Base-by-base conservation (phyloP, 2,329 filamentous ascomycete species). In the Nigrospora osmanthi region DNA sequence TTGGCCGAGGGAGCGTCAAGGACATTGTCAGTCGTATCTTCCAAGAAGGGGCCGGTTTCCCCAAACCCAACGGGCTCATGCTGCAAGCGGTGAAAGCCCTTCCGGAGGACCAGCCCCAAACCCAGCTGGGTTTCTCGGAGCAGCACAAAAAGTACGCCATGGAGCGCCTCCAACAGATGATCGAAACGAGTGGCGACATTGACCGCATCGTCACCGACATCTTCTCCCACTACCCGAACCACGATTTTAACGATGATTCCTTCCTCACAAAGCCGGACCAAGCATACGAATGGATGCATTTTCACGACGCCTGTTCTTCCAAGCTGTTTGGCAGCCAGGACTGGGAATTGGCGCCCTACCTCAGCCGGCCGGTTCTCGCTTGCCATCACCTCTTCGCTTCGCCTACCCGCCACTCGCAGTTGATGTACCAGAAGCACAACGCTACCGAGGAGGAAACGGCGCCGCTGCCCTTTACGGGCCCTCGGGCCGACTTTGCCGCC, bases 261-360 rank as follows among this genome's bases (percentile, higher is more conserved):
- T 85, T 88, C 54, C 80, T 98, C 31, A 87, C 83, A 32, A 98
- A 98, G 60, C 94, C 94, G 3, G 52, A 60, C 30, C 46, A 50
- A 61, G 88, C 88, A 1, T 95, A 95, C 63, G 91, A 96, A 58
- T 98, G 93, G 93, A 78, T 98, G 45, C 75, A 94, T 62, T 97
- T 98, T 65, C 87, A 96, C 64, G 93, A 97, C 57, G 71, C 73
- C 1, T 82, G 95, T 50, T 89, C 88, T 19, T 82, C 83, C 1
- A 81, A 83, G 35, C 76, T 97, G 1, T 94, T 83, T 59, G 71
- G 80, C n/a, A 83, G 79, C 47, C 91, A 96, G 61, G 90, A 95
- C 45, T 98, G 93, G 87, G 93, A 98, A 63, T 71, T 98, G 14
- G 80, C 78, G 1, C 83, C 88, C 0, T 98, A 98, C 61, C 77